A percentile compares a stretch with the other conserved stretches of the same genome.
Conservation (phyloP, 2,329 filamentous ascomycete genomes). For the Epichloe sylvatica region DNA sequence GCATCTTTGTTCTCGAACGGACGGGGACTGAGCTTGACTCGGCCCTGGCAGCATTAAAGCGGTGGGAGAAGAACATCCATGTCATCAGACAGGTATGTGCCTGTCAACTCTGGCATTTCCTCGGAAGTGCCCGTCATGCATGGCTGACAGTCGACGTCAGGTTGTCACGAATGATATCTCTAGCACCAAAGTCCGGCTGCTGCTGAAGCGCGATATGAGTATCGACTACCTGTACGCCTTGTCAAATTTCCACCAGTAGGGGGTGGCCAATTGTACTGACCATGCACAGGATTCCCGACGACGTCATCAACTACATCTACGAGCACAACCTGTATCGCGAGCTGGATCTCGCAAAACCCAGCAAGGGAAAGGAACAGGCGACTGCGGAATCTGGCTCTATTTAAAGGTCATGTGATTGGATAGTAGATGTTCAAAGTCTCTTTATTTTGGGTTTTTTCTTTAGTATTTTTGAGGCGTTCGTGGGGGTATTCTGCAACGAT, state of each 20-base stretch:
- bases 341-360: slow-evolving; percentile 14
- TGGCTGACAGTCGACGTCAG: not conserved
- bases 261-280: not conserved
- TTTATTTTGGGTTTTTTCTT: not conserved
- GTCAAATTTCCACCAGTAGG: not conserved
- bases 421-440: not conserved
- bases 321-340: slow-evolving; percentile 52
- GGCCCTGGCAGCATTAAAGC: slow-evolving; percentile 65
- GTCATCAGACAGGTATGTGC: slow-evolving; percentile 49
- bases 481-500: not conserved
- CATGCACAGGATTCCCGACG: slow-evolving; percentile 39
- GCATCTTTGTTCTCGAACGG: slow-evolving; percentile 76
- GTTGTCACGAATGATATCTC: slow-evolving; percentile 72
- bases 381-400: slow-evolving; percentile 15
- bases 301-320: slow-evolving; percentile 62
- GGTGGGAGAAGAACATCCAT: slow-evolving; percentile 74
- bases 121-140: not conserved
- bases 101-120: not conserved
- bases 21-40: slow-evolving; percentile 81
- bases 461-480: not conserved
- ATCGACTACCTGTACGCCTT: slow-evolving; percentile 47
- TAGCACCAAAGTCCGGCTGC: slow-evolving; percentile 60
- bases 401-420: slow-evolving; percentile 8
- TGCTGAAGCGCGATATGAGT: slow-evolving; percentile 66
- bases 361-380: slow-evolving; percentile 14